Conservation (phyloP, 2,329 filamentous ascomycete genomes). For the Penicillium corylophilum region DNA sequence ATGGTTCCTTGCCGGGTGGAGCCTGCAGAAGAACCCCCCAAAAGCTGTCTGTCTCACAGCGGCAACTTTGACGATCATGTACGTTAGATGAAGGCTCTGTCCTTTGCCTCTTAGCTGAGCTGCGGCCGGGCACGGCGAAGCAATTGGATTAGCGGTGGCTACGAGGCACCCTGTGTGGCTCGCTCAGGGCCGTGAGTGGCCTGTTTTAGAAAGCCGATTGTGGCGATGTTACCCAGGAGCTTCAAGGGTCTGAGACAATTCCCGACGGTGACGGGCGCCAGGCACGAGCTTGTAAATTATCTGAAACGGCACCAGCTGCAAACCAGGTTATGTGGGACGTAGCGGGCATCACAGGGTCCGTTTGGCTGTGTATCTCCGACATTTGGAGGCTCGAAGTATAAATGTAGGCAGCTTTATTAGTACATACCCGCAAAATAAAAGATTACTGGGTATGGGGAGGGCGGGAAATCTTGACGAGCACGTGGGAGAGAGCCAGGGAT, state of each 20-base stretch:
- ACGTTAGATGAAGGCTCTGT: neutral
- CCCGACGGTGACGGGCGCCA: neutral
- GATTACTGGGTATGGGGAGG: too few species aligned
- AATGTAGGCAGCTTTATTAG: neutral
- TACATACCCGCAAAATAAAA: too few species aligned
- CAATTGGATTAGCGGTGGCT: neutral
- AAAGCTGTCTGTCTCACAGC: neutral
- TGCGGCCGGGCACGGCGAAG: neutral
- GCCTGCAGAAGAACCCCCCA: neutral
- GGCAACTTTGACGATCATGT: neutral
- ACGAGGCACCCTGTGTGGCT: neutral
- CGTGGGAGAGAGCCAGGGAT: too few species aligned
- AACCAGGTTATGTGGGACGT: neutral
- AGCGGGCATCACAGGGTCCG: neutral
- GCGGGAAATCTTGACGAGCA: too few species aligned
- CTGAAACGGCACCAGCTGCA: neutral
- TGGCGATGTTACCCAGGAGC: neutral
- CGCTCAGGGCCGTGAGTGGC: neutral
- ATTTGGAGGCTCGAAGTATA: neutral
- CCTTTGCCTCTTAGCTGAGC: neutral
- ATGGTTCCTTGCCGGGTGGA: neutral
- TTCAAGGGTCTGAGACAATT: conserved; percentile 4
- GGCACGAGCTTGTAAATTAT: neutral
- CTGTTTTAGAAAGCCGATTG: neutral
- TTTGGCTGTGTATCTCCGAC: neutral